Evolutionary conservation across 1,284 basidiomycete species (phyloP).

Genomic region (Tilletia horrida): DNA sequence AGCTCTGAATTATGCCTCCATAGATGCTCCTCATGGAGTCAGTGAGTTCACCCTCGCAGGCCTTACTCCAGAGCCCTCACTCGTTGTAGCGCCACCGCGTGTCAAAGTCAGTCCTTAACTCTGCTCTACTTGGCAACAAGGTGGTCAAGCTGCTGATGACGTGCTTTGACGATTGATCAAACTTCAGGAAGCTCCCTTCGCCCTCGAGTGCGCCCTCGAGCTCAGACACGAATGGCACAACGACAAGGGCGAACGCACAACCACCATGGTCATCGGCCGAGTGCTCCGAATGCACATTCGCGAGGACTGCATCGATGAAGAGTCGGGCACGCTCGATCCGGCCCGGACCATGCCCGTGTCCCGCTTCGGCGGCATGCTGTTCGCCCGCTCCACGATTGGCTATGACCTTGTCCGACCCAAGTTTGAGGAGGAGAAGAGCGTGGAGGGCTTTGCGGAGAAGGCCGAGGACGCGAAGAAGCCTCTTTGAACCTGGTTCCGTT

Average conservation of each 20-base stretch:
- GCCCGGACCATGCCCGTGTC: slow-evolving; percentile 36
- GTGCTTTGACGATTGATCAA: neutral
- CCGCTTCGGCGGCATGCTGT: slow-evolving; percentile 39
- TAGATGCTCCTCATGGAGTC: slow-evolving; percentile 35
- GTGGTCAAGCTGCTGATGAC: neutral
- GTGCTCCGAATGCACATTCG: slow-evolving; percentile 39
- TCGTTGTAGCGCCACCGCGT: slow-evolving; percentile 33
- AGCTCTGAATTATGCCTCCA: slow-evolving; percentile 43
- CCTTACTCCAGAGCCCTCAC: slow-evolving; percentile 41
- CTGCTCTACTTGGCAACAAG: neutral
- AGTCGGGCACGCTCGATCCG: slow-evolving; percentile 34
- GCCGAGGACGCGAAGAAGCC: neutral
- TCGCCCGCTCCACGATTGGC: slow-evolving; percentile 28
- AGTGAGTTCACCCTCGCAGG: slow-evolving; percentile 41
- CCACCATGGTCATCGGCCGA: slow-evolving; percentile 37
- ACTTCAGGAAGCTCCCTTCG: slow-evolving; percentile 34
- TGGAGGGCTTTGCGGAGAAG: slow-evolving; percentile 25
- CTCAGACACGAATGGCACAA: slow-evolving; percentile 33
- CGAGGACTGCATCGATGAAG: slow-evolving; percentile 37
- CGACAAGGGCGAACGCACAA: slow-evolving; percentile 37
- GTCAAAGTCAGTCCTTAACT: slow-evolving; percentile 28
- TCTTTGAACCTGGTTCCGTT: too few species aligned
- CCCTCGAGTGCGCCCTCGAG: slow-evolving; percentile 44
- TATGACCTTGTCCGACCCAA: slow-evolving; percentile 40
- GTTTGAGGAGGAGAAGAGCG: slow-evolving; percentile 31